These are phyloP conservation scores for Linanthus parryae DNA, from an alignment of 148 eudicot species.

Conservation along the genomic window DNA sequence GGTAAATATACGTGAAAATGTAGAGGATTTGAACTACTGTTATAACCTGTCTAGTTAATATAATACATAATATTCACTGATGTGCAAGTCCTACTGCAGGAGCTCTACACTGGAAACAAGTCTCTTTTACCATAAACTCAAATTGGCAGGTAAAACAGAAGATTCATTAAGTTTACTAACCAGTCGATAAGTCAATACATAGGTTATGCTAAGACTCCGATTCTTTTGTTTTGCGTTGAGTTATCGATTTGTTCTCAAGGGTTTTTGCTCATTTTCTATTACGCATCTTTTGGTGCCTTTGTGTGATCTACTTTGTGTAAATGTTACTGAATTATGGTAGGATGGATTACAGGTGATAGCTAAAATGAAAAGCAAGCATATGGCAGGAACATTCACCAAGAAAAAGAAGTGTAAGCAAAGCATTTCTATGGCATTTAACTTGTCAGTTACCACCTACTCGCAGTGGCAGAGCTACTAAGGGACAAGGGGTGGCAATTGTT, in stretches of 20 bases:
- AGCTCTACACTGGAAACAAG: constrained; percentile 90
- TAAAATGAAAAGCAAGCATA: constrained; percentile 88
- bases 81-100: constrained; percentile 37
- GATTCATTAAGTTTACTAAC: background rate
- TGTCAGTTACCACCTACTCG: background rate
- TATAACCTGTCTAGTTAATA: background rate
- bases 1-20: constrained; percentile 26
- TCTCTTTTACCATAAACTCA: constrained; percentile 68
- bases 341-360: constrained; percentile 54
- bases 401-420: constrained; percentile 80
- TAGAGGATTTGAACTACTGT: background rate
- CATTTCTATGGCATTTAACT: background rate
- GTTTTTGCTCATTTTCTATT: too few relatives aligned
- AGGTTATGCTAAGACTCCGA: too few relatives aligned
- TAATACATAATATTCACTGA: constrained; percentile 1
- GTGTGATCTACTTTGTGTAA: too few relatives aligned
- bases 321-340: too few relatives aligned
- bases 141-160: constrained; percentile 56
- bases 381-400: constrained; percentile 93
- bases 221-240: too few relatives aligned
- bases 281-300: too few relatives aligned
- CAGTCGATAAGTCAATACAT: too few relatives aligned
- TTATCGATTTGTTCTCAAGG: too few relatives aligned
- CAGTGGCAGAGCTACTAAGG: background rate
- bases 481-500: too few relatives aligned